Base-by-base conservation (phyloP, 352 stramenopile species). In the Phytophthora aleatoria region DNA sequence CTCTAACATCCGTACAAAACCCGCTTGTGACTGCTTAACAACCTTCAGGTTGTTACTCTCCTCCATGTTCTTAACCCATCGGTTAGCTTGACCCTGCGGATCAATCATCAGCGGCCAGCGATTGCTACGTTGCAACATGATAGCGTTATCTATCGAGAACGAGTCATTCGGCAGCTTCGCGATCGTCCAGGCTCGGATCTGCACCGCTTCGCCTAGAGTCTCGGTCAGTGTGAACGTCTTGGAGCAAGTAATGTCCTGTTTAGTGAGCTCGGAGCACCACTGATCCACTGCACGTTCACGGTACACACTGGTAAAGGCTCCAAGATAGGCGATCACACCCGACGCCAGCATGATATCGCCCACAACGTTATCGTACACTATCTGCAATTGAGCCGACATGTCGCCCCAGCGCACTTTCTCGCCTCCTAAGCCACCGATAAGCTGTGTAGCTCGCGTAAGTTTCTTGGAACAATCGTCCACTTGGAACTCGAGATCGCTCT, bases 71-170 rank as follows among this genome's bases (percentile, higher is more conserved):
- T 97, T 97, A 1, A 98, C 83, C 95, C 95, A 98, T 26, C 90
- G 85, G 64, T 98, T 98, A 0, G 94, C 95, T 61, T 99, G 95
- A 1, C 91, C 95, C 65, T 99, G 94, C 0, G 95, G 96, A 38
- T 98, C 96, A 48, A 99, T 98, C 94, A 98, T 97, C n/a, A 99
- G 76, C 8, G 96, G 96, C 94, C 94, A 99, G 2, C 93, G 86
- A 61, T 97, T 97, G 53, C 77, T 95, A 11, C 84, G 73, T 33
- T 92, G 83, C 12, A 99, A 62, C 84, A 99, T 97, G 67, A 98
- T 97, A 10, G 82, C 95, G 58, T 98, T 98, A 57, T 98, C 95
- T 42, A 98, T 97, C 48, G 84, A 97, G 57, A 98, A 98, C 9
- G 85, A 93, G 70, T 99, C 95, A 56, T 97, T 98, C 5, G 96